These are phyloP conservation scores for Syncephalastrum contaminatum DNA, from an alignment of 371 early-diverging fungal genomes.

Conservation along the genomic window DNA sequence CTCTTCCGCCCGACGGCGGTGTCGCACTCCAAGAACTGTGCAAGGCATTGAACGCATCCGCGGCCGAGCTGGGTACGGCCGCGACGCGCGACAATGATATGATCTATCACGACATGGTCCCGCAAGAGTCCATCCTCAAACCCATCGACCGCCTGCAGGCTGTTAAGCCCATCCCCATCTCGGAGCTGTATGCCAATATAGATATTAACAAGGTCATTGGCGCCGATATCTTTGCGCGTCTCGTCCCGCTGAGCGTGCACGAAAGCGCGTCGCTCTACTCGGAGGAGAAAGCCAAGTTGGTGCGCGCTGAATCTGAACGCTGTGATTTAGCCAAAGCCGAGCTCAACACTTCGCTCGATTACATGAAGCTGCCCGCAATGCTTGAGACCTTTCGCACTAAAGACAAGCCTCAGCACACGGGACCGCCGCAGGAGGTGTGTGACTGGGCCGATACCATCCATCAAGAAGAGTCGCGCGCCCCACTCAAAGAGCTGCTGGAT, in stretches of 20 bases:
- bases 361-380: conserved; percentile 80
- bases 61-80: conserved; percentile 57
- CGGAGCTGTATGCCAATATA: conserved; percentile 64
- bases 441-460: conserved; percentile 65
- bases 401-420: conserved; percentile 48
- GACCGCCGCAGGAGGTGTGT: conserved; percentile 61
- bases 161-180: conserved; percentile 75
- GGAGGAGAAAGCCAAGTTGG: conserved; percentile 91
- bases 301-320: conserved; percentile 75
- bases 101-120: conserved; percentile 91
- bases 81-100: conserved; percentile 91
- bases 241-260: conserved; percentile 91
- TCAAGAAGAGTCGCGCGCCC: conserved; percentile 35
- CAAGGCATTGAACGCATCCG: conserved; percentile 55
- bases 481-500: conserved; percentile 56
- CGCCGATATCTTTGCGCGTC: conserved; percentile 80
- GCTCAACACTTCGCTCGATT: conserved; percentile 77
- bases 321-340: conserved; percentile 87
- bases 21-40: conserved; percentile 64
- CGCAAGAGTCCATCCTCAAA: conserved; percentile 73
- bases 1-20: conserved; percentile 53
- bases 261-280: conserved; percentile 91
- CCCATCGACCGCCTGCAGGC: conserved; percentile 81
- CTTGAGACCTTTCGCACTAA: conserved; percentile 70
- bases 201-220: conserved; percentile 78